A percentile compares a stretch with the other conserved stretches of the same genome.
Evolutionary conservation across 2,329 filamentous ascomycete species (phyloP).

Genomic region (Alternaria arborescens): DNA sequence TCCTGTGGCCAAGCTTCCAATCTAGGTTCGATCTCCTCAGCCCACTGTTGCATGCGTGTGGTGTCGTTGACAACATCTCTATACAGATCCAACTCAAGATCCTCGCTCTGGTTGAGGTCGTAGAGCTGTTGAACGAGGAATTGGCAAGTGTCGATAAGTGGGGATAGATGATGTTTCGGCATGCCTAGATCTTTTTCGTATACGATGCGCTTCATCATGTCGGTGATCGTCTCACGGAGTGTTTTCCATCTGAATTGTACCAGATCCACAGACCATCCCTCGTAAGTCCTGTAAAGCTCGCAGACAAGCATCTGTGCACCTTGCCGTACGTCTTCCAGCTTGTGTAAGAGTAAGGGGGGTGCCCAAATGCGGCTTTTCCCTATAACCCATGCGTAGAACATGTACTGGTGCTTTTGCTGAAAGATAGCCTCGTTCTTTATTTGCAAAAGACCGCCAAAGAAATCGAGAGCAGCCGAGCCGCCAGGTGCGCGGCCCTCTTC

Average conservation of each 20-base stretch:
- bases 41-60: slow-evolving; percentile 34
- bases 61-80: slow-evolving; percentile 33
- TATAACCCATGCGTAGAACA: slow-evolving; percentile 36
- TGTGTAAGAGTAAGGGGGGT: slow-evolving; percentile 38
- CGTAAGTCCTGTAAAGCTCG: slow-evolving; percentile 35
- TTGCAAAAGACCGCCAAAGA: slow-evolving; percentile 37
- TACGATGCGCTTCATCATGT: slow-evolving; percentile 32
- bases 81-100: slow-evolving; percentile 29
- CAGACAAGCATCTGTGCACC: slow-evolving; percentile 30
- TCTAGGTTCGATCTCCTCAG: slow-evolving; percentile 33
- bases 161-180: slow-evolving; percentile 34
- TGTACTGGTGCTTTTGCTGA: slow-evolving; percentile 26
- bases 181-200: slow-evolving; percentile 36
- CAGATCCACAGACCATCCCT: slow-evolving; percentile 22
- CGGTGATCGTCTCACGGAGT: slow-evolving; percentile 27
- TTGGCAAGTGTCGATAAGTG: slow-evolving; percentile 34
- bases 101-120: slow-evolving; percentile 29
- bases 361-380: slow-evolving; percentile 26
- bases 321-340: slow-evolving; percentile 40
- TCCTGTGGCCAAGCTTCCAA: slow-evolving; percentile 39
- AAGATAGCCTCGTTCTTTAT: slow-evolving; percentile 34
- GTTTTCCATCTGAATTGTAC: slow-evolving; percentile 32
- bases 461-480: slow-evolving; percentile 37
- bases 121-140: slow-evolving; percentile 32
- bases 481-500: slow-evolving; percentile 29